Evolutionary conservation across 331 rosid genomes (phyloP), one percentile per base, ranked within the genome.

Genomic region (Spiraea crenata): DNA sequence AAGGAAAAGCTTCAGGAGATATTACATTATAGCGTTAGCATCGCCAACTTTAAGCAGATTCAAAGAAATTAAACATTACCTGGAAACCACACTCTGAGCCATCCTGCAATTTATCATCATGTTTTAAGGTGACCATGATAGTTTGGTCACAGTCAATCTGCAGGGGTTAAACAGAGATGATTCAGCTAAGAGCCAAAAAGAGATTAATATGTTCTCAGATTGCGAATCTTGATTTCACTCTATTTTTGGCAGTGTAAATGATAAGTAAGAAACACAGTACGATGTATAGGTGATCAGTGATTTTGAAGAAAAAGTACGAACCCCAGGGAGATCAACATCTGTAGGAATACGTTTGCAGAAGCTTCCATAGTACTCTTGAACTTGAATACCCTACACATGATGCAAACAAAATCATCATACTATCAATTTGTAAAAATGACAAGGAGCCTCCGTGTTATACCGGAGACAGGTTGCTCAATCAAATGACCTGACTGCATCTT

Each of bases 91-190:
- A 95, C 79, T 95, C 99, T 57, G 96, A 86, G 75, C 99, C 99
- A 81, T 95, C 99, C 82, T 89, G 97, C 76, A 95, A 88, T 84
- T 95, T 95, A 74, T 95, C 99, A 70, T 95, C 99, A 11, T 95
- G 97, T 80, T 95, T 95, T 76, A 95, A 75, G 59, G 90, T 82
- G 67, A 89, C 99, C 96, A 95, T 85, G 73, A 95, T 82, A 76
- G 91, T 85, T 77, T 95, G 91, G 85, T 95, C 99, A 75, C 95
- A 95, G 78, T 95, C 99, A 81, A 95, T 89, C 99, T 95, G 93
- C 78, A 83, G 9, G n/a, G 19, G 20, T 6, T n/a, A 56, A 13
- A 56, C 14, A n/a, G 17, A 72, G 19, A 44, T 38, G 37, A 59
- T 42, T 42, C 72, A 71, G 57, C 61, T 9, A 54, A 63, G 13